Conservation (phyloP, 257 asterid genomes). For the Gardenia jasminoides region DNA sequence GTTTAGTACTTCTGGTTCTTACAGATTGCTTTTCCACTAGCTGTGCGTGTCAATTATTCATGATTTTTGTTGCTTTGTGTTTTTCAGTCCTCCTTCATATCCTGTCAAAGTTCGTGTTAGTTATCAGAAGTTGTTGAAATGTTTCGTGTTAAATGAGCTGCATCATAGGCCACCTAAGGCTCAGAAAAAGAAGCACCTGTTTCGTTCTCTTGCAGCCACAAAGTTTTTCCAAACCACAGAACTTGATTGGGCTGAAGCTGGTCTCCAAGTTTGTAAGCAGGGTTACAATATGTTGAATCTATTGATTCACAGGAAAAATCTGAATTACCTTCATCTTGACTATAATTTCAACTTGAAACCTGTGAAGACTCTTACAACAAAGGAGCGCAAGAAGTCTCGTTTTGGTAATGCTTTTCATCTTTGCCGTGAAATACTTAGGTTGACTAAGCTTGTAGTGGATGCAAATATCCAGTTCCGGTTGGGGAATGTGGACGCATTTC, state of each 20-base stretch:
- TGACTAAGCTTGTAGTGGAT: conserved; percentile 98
- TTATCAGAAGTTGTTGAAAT: conserved; percentile 91
- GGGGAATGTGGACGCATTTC: conserved; percentile 96
- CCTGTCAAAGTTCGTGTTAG: conserved; percentile 99
- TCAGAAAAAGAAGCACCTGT: conserved; percentile 92
- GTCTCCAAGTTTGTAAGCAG: conserved; percentile 98
- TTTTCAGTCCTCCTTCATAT: conserved; percentile 85
- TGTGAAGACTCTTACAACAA: conserved; percentile 95
- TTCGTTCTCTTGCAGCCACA: conserved; percentile 93
- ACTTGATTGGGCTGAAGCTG: conserved; percentile 99
- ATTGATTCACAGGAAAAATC: conserved; percentile 88
- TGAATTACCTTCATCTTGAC: conserved; percentile 94
- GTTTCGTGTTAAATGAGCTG: conserved; percentile 93
- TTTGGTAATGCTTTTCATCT: conserved; percentile 99
- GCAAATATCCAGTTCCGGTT: conserved; percentile 97
- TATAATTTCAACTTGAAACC: conserved; percentile 96
- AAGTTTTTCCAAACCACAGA: conserved; percentile 96
- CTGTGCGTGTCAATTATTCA: background rate
- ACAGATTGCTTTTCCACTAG: background rate
- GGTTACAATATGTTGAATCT: conserved; percentile 97
- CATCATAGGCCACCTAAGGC: conserved; percentile 99
- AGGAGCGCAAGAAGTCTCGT: conserved; percentile 95
- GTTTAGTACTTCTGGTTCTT: conserved; percentile 8
- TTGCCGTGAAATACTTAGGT: conserved; percentile 92
- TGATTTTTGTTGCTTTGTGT: conserved; percentile 1